Evolutionary conservation across 352 stramenopile genomes (phyloP).

Genomic region (Globisporangium lucens): DNA sequence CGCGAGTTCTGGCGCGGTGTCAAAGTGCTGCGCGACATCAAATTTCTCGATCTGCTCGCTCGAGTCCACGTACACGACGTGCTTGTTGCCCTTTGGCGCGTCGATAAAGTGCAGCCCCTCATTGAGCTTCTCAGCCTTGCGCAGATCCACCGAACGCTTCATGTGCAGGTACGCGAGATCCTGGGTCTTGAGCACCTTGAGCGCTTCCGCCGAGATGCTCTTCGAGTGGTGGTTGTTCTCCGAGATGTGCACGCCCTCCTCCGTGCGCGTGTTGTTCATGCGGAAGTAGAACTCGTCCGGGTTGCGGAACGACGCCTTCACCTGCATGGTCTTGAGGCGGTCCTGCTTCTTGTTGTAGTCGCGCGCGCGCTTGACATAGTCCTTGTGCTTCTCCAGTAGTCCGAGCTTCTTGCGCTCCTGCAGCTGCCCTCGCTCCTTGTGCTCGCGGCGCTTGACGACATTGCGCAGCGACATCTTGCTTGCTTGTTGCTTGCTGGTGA

Average conservation of each 20-base stretch:
- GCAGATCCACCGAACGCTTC: conserved; percentile 70
- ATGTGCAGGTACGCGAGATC: conserved; percentile 95
- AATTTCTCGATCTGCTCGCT: conserved; percentile 78
- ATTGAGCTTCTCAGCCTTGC: conserved; percentile 79
- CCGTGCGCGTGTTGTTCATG: conserved; percentile 90
- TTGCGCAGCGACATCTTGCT: conserved; percentile 91
- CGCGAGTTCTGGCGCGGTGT: conserved; percentile 72
- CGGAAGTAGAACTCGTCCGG: conserved; percentile 99
- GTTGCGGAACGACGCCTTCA: conserved; percentile 95
- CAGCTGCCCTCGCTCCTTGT: conserved; percentile 98
- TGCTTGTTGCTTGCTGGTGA: neutral
- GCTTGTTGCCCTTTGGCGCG: conserved; percentile 80
- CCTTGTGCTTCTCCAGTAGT: conserved; percentile 98
- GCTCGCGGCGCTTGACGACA: conserved; percentile 97
- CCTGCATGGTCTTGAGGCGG: conserved; percentile 82
- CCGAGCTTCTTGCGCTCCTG: conserved; percentile 88
- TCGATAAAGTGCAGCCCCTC: conserved; percentile 77
- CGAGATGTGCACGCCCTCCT: conserved; percentile 73
- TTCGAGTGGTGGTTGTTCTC: conserved; percentile 64
- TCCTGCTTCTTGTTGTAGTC: conserved; percentile 97
- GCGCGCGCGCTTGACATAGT: conserved; percentile 95
- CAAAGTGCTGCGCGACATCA: conserved; percentile 91
- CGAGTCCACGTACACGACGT: conserved; percentile 94
- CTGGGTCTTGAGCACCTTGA: conserved; percentile 95
- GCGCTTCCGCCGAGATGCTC: conserved; percentile 67